Evolutionary conservation across 2,329 filamentous ascomycete genomes (phyloP), one percentile per base, ranked within the genome.

Genomic region (Fusarium proliferatum): DNA sequence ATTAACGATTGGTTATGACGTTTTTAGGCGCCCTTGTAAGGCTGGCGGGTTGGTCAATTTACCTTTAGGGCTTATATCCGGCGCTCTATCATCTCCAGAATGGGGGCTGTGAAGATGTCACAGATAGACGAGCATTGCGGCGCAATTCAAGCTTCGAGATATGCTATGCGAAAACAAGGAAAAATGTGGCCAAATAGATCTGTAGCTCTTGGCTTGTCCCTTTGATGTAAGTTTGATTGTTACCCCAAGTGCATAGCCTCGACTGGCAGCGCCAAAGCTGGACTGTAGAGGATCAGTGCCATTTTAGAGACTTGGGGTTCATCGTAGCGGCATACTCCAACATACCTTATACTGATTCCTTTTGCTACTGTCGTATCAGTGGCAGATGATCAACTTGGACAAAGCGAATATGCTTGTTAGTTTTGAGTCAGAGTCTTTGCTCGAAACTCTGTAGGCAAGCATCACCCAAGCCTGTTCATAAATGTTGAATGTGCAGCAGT

Each of bases 1-100:
- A 43, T 56, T 28, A 33, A 49, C 64, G 64, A 62, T 26, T 39
- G 36, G 23, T 3, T 17, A 59, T 58, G 65, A 69, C 67, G 65
- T 46, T 23, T 13, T 13, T 9, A 34, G 49, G 49, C 19, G 45
- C 59, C 58, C 41, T 53, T 38, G 58, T 48, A 69, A 64, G 67
- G 58, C 58, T 64, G 57, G 28, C 28, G 9, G 28, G 28, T 30
- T 30, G 28, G 28, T 30, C 28, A 30, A 30, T 30, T 30, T 30
- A 9, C 28, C 28, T 30, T 30, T 30, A 30, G 28, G 28, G 28
- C 30, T 52, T 34, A 28, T 42, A 28, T 28, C 34, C 38, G 16
- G 33, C 5, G 58, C 36, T 23, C 21, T 4, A 34, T 17, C 36
- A 55, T 21, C 28, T 42, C 28, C 36, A 41, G 28, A n/a, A 11